Conservation (phyloP, 768 basidiomycete species). For the Mycena leptocephala region DNA sequence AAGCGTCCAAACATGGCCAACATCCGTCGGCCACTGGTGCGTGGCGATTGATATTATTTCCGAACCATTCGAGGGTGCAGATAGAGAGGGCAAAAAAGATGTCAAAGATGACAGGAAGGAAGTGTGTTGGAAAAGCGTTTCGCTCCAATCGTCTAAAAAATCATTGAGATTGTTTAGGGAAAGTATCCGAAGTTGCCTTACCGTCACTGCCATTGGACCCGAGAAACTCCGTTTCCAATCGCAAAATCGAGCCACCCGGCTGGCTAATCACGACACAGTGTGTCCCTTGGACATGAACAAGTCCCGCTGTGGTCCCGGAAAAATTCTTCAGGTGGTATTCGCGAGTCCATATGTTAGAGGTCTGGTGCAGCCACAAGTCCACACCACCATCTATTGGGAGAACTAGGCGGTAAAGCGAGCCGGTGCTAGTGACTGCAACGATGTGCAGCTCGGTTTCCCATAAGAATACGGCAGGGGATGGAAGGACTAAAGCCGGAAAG, state of each 20-base stretch:
- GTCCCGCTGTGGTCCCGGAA: conserved; percentile 58
- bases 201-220: conserved; percentile 73
- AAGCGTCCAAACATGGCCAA: conserved; percentile 85
- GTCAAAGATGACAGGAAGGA: conserved; percentile 80
- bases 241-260: conserved; percentile 75
- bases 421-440: conserved; percentile 76
- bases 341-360: conserved; percentile 70
- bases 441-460: conserved; percentile 76
- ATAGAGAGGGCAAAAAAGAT: conserved; percentile 73
- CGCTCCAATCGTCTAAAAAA: conserved; percentile 78
- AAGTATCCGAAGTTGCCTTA: conserved; percentile 53
- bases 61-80: conserved; percentile 62
- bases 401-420: conserved; percentile 82
- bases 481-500: conserved; percentile 80
- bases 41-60: conserved; percentile 83
- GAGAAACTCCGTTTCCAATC: conserved; percentile 76
- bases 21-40: conserved; percentile 83
- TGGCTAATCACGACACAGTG: conserved; percentile 78
- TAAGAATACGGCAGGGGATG: conserved; percentile 77
- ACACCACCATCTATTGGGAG: conserved; percentile 71
- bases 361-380: conserved; percentile 73
- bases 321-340: conserved; percentile 78
- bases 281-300: conserved; percentile 79
- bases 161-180: conserved; percentile 34
- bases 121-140: conserved; percentile 73